Base-by-base conservation (phyloP, 2,329 filamentous ascomycete species). In the Beauveria bassiana region DNA sequence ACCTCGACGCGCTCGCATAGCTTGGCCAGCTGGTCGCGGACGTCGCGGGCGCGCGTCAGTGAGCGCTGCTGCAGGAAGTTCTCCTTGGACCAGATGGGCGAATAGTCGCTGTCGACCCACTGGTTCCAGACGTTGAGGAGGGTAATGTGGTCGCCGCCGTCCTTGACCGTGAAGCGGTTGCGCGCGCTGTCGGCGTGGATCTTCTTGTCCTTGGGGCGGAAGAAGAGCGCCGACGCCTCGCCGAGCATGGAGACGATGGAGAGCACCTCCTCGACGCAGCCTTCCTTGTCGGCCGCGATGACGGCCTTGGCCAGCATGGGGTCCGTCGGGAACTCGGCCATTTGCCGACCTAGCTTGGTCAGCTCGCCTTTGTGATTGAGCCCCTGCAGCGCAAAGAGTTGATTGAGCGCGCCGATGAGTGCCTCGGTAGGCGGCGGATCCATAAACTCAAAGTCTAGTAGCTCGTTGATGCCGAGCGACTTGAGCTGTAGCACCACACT, bases 191-290 rank as follows among this genome's bases (percentile, higher is more conserved):
- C 93, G 14, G 95, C 95, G 70, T 97, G 91, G 31, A 97, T 88
- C 73, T 96, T 96, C 79, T 98, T 97, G 76, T 99, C 93, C 72
- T 97, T 96, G 22, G 95, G 93, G 0, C 92, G 84, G 81, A 96
- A 96, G 79, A 97, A 99, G 5, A 99, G 82, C 0, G 92, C 88
- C 4, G 88, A 91, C 1, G 90, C 86, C 75, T 98, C 95, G 64
- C 89, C 86, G 0, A 98, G 83, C 90, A 98, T 96, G 47, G 93
- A 86, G n/a, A 98, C 91, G 54, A 98, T 91, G 0, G 90, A 92
- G 18, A 99, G 79, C 0, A 98, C 86, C 74, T 99, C 95, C 63
- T 96, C 91, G 0, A 96, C 91, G 68, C 93, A 97, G n/a, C 90
- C 90, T 66, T 93, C 89, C 68, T 91, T 89, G 73, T 95, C 90